Evolutionary conservation across 164 flowering plant species (phyloP).

Genomic region (Sextonia rubra): DNA sequence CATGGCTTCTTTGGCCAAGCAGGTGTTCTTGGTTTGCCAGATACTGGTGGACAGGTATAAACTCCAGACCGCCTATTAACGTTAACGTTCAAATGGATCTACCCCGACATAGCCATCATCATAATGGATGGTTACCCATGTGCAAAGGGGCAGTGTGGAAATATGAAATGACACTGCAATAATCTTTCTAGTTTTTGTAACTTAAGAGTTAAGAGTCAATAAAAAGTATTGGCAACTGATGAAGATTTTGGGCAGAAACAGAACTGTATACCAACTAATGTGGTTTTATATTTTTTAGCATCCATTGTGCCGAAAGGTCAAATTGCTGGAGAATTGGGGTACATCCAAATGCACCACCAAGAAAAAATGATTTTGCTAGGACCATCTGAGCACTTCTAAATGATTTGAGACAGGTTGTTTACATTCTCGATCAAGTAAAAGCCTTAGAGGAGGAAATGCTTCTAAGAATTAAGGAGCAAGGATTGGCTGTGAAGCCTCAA

Average conservation of each 20-base stretch:
- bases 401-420: conserved; percentile 59
- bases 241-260: background rate
- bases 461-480: conserved; percentile 74
- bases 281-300: background rate
- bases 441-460: conserved; percentile 89
- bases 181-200: background rate
- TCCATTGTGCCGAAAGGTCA: background rate
- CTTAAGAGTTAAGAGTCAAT: too few species aligned
- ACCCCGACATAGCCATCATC: background rate
- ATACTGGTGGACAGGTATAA: conserved; percentile 96
- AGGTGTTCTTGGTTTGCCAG: conserved; percentile 93
- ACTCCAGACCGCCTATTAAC: background rate
- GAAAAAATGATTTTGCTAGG: background rate
- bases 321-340: background rate
- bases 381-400: background rate
- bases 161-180: background rate
- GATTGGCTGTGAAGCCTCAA: conserved; percentile 69
- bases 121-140: background rate
- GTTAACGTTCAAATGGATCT: too few species aligned
- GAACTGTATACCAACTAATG: background rate
- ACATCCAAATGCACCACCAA: background rate
- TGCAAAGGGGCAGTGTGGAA: background rate
- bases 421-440: conserved; percentile 93
- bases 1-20: conserved; percentile 96
- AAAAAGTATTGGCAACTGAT: too few species aligned